These are phyloP conservation scores for Hymenoscyphus fraxineus DNA, from an alignment of 2,329 filamentous ascomycete species.

Conservation along the genomic window DNA sequence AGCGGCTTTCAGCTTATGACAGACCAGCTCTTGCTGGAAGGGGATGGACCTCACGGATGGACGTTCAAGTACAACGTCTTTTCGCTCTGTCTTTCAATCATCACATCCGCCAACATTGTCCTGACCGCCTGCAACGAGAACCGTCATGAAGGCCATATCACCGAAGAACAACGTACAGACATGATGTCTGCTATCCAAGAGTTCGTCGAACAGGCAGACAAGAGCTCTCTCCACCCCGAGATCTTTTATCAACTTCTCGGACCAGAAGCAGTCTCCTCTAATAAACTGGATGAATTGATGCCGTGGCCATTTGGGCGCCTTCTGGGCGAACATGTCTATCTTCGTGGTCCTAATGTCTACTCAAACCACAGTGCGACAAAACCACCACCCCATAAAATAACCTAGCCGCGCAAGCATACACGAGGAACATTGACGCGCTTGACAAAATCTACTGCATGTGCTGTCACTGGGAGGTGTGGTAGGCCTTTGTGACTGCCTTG, in stretches of 20 bases:
- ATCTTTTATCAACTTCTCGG: neutral
- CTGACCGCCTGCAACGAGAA: neutral
- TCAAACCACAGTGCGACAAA: neutral
- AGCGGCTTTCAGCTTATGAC: neutral
- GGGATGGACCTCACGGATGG: neutral
- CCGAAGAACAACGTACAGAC: too few relatives aligned
- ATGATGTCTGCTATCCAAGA: neutral
- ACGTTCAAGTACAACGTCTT: neutral
- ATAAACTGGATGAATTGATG: neutral
- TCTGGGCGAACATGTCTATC: neutral
- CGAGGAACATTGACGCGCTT: too few relatives aligned
- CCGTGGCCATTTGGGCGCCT: neutral
- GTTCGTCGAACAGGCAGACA: neutral
- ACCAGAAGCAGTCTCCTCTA: neutral
- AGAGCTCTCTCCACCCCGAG: neutral
- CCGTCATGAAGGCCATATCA: too few relatives aligned
- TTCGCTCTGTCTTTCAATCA: neutral
- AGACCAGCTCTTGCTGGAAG: neutral
- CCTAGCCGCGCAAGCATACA: too few relatives aligned
- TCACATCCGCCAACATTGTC: neutral
- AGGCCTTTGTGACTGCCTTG: too few relatives aligned
- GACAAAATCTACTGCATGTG: too few relatives aligned
- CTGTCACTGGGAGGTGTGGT: too few relatives aligned
- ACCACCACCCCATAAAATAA: neutral
- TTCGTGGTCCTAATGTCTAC: neutral